Evolutionary conservation across 1,139 yeast species (phyloP).

Genomic region (Scheffersomyces stambukii): DNA sequence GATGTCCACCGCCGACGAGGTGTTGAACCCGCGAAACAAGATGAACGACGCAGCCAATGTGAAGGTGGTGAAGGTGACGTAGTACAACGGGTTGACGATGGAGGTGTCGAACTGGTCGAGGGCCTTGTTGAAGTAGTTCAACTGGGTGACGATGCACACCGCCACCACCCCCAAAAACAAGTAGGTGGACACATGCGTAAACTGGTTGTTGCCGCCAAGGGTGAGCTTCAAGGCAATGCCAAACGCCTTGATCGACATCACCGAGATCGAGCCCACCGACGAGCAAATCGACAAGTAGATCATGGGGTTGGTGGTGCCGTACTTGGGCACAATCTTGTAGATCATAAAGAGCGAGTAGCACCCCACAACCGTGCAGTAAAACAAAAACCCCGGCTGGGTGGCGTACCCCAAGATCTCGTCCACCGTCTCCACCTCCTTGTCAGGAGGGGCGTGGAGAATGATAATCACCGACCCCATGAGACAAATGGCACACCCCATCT

Average conservation of each 20-base stretch:
- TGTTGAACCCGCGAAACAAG: constrained; percentile 82
- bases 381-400: constrained; percentile 70
- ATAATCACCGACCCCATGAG: constrained; percentile 86
- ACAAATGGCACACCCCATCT: constrained; percentile 91
- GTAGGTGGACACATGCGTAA: constrained; percentile 79
- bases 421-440: constrained; percentile 81
- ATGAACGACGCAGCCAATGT: constrained; percentile 85
- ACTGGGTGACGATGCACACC: constrained; percentile 81
- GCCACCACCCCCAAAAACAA: constrained; percentile 75
- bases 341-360: constrained; percentile 75
- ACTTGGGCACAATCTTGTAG: constrained; percentile 74
- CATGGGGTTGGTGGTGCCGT: constrained; percentile 84
- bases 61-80: constrained; percentile 88
- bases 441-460: constrained; percentile 90
- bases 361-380: constrained; percentile 60
- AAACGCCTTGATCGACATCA: constrained; percentile 89
- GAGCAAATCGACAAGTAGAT: constrained; percentile 88
- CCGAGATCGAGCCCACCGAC: constrained; percentile 85
- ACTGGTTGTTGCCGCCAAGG: constrained; percentile 84
- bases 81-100: constrained; percentile 85
- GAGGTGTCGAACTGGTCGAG: constrained; percentile 91
- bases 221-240: constrained; percentile 90
- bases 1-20: constrained; percentile 74
- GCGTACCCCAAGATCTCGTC: constrained; percentile 86
- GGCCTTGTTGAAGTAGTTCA: constrained; percentile 93